Percentiles rank a stretch among this genome's conserved stretches.
phyloP scores from a whole-genome alignment of 352 stramenopile genomes.

The Pythium dissotocum region DNA sequence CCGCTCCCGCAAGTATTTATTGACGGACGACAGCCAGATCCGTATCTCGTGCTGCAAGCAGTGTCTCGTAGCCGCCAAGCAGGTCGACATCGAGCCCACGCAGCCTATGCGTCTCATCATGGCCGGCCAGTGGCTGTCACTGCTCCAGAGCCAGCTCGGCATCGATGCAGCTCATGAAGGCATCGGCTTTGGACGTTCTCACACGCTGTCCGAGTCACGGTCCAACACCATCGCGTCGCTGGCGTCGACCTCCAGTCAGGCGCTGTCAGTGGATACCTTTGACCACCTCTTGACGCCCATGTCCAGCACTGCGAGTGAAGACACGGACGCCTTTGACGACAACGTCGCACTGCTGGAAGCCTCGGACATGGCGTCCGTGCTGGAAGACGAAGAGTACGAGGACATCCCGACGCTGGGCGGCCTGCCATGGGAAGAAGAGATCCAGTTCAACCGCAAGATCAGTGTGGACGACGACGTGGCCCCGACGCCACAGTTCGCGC shows the following conservation, averaged over 20 bases:
- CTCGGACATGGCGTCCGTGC: conserved; percentile 21
- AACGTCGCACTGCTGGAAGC: conserved; percentile 19
- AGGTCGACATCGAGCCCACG: conserved; percentile 12
- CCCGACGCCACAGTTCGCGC: conserved; percentile 7
- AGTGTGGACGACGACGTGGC: conserved; percentile 16
- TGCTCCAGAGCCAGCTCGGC: background rate
- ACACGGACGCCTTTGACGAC: conserved; percentile 9
- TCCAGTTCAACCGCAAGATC: conserved; percentile 25
- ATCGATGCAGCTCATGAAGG: background rate
- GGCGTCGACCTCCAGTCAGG: conserved; percentile 2
- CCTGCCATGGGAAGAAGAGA: background rate
- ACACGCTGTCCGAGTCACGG: conserved; percentile 6
- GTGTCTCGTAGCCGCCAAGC: conserved; percentile 27
- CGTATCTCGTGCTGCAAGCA: conserved; percentile 32
- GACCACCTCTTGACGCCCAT: conserved; percentile 23
- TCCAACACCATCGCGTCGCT: conserved; percentile 10
- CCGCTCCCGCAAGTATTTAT: conserved; percentile 20
- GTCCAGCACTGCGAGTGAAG: conserved; percentile 2
- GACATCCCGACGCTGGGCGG: conserved; percentile 22
- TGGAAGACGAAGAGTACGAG: conserved; percentile 26
- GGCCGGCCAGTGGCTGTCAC: conserved; percentile 18
- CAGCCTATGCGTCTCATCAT: conserved; percentile 21
- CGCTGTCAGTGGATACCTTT: conserved; percentile 7
- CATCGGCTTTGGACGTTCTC: background rate
- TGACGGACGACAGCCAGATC: conserved; percentile 28